A percentile compares a stretch with the other conserved stretches of the same genome.
phyloP scores from a whole-genome alignment of 2,329 filamentous ascomycete genomes.

The Emericellopsis atlantica region DNA sequence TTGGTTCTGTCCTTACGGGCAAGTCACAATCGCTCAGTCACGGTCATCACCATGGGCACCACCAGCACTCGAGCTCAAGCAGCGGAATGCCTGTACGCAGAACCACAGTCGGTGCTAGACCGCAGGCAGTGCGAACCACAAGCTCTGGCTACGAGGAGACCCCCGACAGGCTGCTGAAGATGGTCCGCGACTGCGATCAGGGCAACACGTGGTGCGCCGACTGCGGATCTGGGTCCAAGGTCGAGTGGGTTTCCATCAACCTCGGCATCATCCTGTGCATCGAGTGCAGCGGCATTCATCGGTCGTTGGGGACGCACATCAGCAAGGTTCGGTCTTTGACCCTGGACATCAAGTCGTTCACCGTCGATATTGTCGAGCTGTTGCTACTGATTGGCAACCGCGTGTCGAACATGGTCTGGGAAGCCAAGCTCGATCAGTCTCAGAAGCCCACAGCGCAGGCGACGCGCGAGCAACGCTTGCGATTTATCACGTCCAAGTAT shows the following conservation, averaged over 20 bases:
- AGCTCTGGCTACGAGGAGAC: slow-evolving; percentile 69
- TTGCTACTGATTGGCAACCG: slow-evolving; percentile 85
- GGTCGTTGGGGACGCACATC: slow-evolving; percentile 92
- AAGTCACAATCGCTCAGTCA: slow-evolving; percentile 66
- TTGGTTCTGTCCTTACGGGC: slow-evolving; percentile 83
- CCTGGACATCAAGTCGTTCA: slow-evolving; percentile 91
- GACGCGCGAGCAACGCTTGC: slow-evolving; percentile 79
- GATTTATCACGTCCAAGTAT: slow-evolving; percentile 93
- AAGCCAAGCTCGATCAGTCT: slow-evolving; percentile 64
- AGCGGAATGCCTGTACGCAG: slow-evolving; percentile 59
- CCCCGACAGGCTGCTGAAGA: slow-evolving; percentile 74
- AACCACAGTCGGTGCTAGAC: slow-evolving; percentile 83
- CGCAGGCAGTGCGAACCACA: slow-evolving; percentile 54
- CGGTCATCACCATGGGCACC: slow-evolving; percentile 21
- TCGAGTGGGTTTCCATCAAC: slow-evolving; percentile 99
- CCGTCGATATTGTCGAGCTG: slow-evolving; percentile 90
- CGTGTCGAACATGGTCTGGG: slow-evolving; percentile 94
- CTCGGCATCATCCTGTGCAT: slow-evolving; percentile 93
- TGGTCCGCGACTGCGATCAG: slow-evolving; percentile 79
- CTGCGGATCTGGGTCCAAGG: slow-evolving; percentile 81
- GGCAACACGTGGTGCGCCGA: slow-evolving; percentile 92
- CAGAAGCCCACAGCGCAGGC: slow-evolving; percentile 66
- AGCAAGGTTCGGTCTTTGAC: slow-evolving; percentile 94
- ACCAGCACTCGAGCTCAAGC: slow-evolving; percentile 31
- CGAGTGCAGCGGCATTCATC: slow-evolving; percentile 94